Evolutionary conservation across 1,284 basidiomycete species (phyloP).

Genomic region (Fomitopsis palustris): DNA sequence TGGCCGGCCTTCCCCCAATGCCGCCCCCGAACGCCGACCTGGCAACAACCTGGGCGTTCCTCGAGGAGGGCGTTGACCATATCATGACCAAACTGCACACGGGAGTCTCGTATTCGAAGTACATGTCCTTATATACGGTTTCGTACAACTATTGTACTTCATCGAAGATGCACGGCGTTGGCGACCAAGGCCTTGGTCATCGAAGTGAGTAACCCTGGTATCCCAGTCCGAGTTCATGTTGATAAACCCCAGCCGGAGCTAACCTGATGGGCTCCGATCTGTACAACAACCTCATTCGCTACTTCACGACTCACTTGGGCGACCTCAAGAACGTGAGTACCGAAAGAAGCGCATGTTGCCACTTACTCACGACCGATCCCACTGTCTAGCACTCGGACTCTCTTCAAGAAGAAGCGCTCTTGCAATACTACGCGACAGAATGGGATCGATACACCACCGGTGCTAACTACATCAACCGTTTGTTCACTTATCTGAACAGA

Average conservation of each 20-base stretch:
- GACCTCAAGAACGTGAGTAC: conserved; percentile 57
- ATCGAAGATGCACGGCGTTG: conserved; percentile 73
- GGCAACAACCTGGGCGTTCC: conserved; percentile 85
- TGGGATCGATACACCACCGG: conserved; percentile 98
- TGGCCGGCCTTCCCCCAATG: conserved; percentile 39
- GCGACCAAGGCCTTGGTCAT: conserved; percentile 47
- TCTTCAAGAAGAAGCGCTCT: conserved; percentile 82
- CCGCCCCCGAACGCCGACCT: conserved; percentile 69
- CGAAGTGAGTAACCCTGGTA: conserved; percentile 48
- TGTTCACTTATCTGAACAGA: conserved; percentile 97
- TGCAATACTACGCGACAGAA: conserved; percentile 89
- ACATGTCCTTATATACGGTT: conserved; percentile 91
- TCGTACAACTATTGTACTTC: conserved; percentile 97
- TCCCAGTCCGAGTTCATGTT: conserved; percentile 15
- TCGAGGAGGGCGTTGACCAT: conserved; percentile 88
- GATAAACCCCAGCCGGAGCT: conserved; percentile 66
- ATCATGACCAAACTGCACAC: conserved; percentile 89
- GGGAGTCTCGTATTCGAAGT: conserved; percentile 89
- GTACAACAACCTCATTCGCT: conserved; percentile 85
- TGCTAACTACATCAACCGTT: conserved; percentile 92
- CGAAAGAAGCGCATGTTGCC: neutral
- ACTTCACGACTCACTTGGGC: conserved; percentile 70
- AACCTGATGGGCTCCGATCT: conserved; percentile 95
- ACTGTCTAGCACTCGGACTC: conserved; percentile 65
- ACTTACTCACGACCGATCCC: neutral